A percentile compares a stretch with the other conserved stretches of the same genome.
Evolutionary conservation across 2,329 filamentous ascomycete genomes (phyloP).

Genomic region (Aureobasidium melanogenum): DNA sequence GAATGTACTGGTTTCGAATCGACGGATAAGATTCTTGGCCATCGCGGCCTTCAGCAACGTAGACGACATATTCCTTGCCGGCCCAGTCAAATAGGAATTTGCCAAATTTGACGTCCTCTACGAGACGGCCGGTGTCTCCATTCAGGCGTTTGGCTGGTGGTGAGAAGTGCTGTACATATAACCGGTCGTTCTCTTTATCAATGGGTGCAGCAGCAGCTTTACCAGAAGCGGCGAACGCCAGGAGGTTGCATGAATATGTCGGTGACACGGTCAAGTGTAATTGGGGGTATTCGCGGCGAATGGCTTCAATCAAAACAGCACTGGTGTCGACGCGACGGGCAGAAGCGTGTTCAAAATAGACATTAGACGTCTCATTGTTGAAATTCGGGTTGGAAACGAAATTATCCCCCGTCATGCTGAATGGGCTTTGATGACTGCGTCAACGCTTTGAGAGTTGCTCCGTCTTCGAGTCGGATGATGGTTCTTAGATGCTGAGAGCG

Average conservation of each 20-base stretch:
- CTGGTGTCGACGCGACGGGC: constrained; percentile 36
- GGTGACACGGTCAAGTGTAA: constrained; percentile 36
- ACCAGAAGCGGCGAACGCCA: constrained; percentile 35
- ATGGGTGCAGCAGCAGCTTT: constrained; percentile 32
- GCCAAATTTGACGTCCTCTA: constrained; percentile 32
- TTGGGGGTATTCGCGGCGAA: constrained; percentile 37
- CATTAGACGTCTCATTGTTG: constrained; percentile 28
- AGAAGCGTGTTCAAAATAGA: constrained; percentile 37
- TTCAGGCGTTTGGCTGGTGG: constrained; percentile 32
- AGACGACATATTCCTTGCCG: constrained; percentile 35
- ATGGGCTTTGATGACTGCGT: not conserved
- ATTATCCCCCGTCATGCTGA: not conserved
- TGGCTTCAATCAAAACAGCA: constrained; percentile 33
- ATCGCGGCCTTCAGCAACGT: constrained; percentile 34
- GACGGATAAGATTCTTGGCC: constrained; percentile 26
- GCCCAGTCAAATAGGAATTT: constrained; percentile 39
- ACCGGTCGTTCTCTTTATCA: constrained; percentile 31
- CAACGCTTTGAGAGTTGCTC: not conserved
- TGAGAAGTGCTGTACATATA: constrained; percentile 31
- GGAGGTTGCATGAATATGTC: constrained; percentile 26
- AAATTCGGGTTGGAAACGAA: not conserved
- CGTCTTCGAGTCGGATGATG: not conserved
- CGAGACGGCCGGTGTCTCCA: constrained; percentile 27
- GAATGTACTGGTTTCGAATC: constrained; percentile 34
- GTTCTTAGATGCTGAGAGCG: no score